A percentile compares a stretch with the other conserved stretches of the same genome.
phyloP scores from a whole-genome alignment of 1,284 basidiomycete species.

The Malassezia pachydermatis region DNA sequence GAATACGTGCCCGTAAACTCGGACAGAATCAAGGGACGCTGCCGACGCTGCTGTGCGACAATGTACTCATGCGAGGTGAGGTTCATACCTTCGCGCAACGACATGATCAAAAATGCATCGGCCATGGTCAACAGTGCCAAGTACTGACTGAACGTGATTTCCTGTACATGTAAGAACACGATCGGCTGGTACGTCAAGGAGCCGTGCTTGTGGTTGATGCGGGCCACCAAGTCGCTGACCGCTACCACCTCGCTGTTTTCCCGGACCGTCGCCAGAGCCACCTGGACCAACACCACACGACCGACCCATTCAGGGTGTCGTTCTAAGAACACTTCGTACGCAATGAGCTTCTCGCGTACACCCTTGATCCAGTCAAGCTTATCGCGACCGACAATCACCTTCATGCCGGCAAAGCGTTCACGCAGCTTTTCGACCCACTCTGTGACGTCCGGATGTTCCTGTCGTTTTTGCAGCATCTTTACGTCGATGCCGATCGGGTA shows the following conservation, averaged over 20 bases:
- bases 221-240: slow-evolving; percentile 65
- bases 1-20: slow-evolving; percentile 77
- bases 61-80: slow-evolving; percentile 72
- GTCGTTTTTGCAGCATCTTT: slow-evolving; percentile 58
- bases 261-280: slow-evolving; percentile 70
- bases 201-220: slow-evolving; percentile 71
- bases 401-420: slow-evolving; percentile 71
- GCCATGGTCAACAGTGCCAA: slow-evolving; percentile 69
- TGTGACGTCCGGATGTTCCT: slow-evolving; percentile 64
- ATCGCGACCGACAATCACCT: slow-evolving; percentile 73
- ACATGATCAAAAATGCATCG: slow-evolving; percentile 76
- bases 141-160: slow-evolving; percentile 75
- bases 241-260: slow-evolving; percentile 64
- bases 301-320: slow-evolving; percentile 66
- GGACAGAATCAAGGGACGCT: slow-evolving; percentile 61
- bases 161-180: slow-evolving; percentile 75
- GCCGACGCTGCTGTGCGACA: slow-evolving; percentile 54
- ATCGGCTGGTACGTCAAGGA: slow-evolving; percentile 76
- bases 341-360: slow-evolving; percentile 68
- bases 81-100: slow-evolving; percentile 77
- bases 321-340: slow-evolving; percentile 72
- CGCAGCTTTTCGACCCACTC: slow-evolving; percentile 69
- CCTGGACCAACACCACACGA: slow-evolving; percentile 73
- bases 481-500: slow-evolving; percentile 87
- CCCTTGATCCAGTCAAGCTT: slow-evolving; percentile 79